Conservation (phyloP, 352 stramenopile genomes). For the Phytophthora megakarya region DNA sequence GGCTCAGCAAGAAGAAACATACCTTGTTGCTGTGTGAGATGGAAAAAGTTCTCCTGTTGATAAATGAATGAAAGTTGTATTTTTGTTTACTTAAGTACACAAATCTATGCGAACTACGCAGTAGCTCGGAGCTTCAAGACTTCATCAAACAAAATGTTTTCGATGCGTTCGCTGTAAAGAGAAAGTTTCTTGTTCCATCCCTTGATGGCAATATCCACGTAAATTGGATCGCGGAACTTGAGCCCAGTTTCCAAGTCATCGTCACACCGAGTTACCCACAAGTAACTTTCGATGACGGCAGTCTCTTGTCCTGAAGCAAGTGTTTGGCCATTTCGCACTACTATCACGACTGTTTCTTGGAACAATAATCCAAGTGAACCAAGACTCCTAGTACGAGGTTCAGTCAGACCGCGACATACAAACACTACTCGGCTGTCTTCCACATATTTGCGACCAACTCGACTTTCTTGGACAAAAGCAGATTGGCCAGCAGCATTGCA, state of each 20-base stretch:
- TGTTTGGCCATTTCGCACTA: slow-evolving; percentile 8
- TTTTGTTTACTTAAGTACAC: neutral
- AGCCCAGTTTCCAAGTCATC: slow-evolving; percentile 13
- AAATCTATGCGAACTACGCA: neutral
- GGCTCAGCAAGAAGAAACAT: neutral
- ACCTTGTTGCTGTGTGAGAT: neutral
- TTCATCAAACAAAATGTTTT: slow-evolving; percentile 32
- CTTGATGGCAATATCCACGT: slow-evolving; percentile 11
- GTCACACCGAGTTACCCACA: slow-evolving; percentile 16
- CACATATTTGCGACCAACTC: slow-evolving; percentile 16
- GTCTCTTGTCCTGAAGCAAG: slow-evolving; percentile 14
- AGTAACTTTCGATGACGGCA: slow-evolving; percentile 17
- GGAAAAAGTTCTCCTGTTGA: neutral
- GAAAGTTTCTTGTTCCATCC: slow-evolving; percentile 19
- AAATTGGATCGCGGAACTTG: slow-evolving; percentile 8
- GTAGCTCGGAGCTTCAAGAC: neutral
- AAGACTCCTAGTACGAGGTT: slow-evolving; percentile 12
- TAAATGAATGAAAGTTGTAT: neutral
- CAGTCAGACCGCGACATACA: neutral
- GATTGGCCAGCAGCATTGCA: slow-evolving; percentile 13
- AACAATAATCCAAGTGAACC: slow-evolving; percentile 18
- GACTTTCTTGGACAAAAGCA: slow-evolving; percentile 13
- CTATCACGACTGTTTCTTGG: slow-evolving; percentile 17
- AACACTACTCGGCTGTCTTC: slow-evolving; percentile 18
- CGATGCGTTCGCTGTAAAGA: slow-evolving; percentile 15